Evolutionary conservation across 306 rosid species (phyloP).

Genomic region (Vigna nakashimae): DNA sequence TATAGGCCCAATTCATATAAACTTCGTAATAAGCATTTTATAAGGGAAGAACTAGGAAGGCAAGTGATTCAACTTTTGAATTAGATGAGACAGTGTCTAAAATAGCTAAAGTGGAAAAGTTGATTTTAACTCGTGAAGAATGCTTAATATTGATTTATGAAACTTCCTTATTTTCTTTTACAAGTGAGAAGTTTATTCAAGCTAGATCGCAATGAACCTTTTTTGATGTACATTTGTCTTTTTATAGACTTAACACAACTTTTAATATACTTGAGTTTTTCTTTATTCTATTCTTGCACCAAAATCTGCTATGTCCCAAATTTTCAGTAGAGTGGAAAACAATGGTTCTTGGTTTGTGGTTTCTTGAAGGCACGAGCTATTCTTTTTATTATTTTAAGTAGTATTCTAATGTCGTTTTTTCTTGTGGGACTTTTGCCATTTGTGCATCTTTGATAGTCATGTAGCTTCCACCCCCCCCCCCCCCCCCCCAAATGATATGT

Average conservation of each 20-base stretch:
- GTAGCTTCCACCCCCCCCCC: background rate
- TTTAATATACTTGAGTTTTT: background rate
- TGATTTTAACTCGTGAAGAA: background rate
- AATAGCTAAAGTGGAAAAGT: background rate
- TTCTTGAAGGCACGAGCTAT: conserved; percentile 28
- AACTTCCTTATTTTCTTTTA: background rate
- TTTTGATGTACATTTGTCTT: conserved; percentile 4
- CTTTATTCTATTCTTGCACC: conserved; percentile 6
- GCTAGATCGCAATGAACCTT: background rate
- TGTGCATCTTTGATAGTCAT: background rate
- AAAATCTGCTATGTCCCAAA: background rate
- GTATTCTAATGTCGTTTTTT: background rate
- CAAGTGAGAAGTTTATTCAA: background rate
- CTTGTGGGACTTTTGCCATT: background rate
- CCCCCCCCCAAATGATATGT: background rate
- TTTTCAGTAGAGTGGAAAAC: background rate
- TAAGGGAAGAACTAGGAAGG: background rate
- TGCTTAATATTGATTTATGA: background rate
- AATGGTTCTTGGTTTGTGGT: conserved; percentile 18
- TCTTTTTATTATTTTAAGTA: conserved; percentile 6
- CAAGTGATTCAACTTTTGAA: background rate
- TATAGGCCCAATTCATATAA: background rate
- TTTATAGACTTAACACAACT: conserved; percentile 5
- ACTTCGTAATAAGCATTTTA: background rate
- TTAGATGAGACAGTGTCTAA: background rate